phyloP scores from a whole-genome alignment of 371 early-diverging fungal genomes.

The Rhizopus microsporus region DNA sequence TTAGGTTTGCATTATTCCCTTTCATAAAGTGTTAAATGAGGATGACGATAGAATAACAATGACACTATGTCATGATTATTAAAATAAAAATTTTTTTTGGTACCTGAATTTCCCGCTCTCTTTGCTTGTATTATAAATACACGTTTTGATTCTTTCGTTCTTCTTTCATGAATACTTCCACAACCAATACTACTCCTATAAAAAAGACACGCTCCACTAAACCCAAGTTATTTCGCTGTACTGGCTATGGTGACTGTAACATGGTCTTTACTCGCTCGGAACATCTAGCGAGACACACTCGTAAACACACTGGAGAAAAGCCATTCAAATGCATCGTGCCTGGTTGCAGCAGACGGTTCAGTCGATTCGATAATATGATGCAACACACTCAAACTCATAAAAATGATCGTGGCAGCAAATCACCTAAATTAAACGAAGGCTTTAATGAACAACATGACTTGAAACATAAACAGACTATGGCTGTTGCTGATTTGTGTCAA shows the following conservation, averaged over 20 bases:
- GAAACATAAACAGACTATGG: slow-evolving; percentile 5
- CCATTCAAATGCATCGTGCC: slow-evolving; percentile 62
- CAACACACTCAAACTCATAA: slow-evolving; percentile 62
- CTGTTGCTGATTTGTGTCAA: neutral
- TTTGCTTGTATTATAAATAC: neutral
- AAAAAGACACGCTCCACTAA: slow-evolving; percentile 24
- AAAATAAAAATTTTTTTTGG: neutral
- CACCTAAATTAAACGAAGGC: slow-evolving; percentile 8
- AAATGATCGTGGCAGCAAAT: slow-evolving; percentile 13
- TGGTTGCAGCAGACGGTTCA: slow-evolving; percentile 59
- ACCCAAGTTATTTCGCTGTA: slow-evolving; percentile 60
- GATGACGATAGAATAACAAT: no score
- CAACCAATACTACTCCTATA: neutral
- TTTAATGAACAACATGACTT: neutral
- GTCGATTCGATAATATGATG: slow-evolving; percentile 68
- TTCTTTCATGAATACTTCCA: neutral
- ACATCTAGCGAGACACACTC: slow-evolving; percentile 59
- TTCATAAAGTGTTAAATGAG: no score
- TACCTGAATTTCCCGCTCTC: neutral
- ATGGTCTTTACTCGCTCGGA: slow-evolving; percentile 67
- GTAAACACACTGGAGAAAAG: slow-evolving; percentile 67
- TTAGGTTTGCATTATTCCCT: no score
- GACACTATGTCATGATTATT: slow-evolving; percentile 2
- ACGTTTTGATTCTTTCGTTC: neutral
- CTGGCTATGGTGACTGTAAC: slow-evolving; percentile 56